Percentiles rank a stretch among this genome's conserved stretches.
Conservation (phyloP, 768 basidiomycete genomes). For the Psilocybe cubensis region DNA sequence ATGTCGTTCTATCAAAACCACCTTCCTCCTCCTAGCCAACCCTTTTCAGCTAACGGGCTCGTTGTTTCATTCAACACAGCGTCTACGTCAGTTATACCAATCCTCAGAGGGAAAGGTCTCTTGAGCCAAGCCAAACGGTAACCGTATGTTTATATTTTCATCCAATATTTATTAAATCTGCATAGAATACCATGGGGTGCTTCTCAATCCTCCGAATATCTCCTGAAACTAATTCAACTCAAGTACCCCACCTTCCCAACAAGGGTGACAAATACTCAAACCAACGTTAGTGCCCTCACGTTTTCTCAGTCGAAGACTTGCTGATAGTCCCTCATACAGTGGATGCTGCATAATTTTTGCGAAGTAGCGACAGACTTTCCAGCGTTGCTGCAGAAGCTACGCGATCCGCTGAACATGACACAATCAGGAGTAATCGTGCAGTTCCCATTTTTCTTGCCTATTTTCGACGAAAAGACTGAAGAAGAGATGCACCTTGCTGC, state of each 20-base stretch:
- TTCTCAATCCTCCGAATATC: conserved; percentile 86
- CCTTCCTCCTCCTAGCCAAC: conserved; percentile 33
- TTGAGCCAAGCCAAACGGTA: conserved; percentile 89
- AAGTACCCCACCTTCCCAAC: conserved; percentile 95
- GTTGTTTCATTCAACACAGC: conserved; percentile 92
- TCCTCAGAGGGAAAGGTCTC: conserved; percentile 81
- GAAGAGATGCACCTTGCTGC: conserved; percentile 87
- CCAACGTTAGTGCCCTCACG: conserved; percentile 53
- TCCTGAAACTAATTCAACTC: conserved; percentile 91
- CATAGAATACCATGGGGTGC: conserved; percentile 93
- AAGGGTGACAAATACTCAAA: conserved; percentile 75
- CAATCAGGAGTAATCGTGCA: conserved; percentile 76
- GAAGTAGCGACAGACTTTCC: conserved; percentile 82
- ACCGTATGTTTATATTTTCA: not conserved
- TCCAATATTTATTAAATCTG: not conserved
- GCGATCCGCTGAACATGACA: conserved; percentile 66
- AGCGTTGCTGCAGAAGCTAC: conserved; percentile 64
- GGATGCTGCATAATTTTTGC: conserved; percentile 90
- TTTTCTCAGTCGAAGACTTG: not conserved
- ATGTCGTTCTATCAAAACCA: conserved; percentile 93
- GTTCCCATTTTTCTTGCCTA: conserved; percentile 77
- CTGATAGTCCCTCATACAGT: conserved; percentile 47
- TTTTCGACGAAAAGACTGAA: conserved; percentile 84
- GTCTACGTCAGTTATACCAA: conserved; percentile 88
- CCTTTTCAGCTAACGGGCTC: conserved; percentile 72